Evolutionary conservation across 345 rosid genomes (phyloP), one percentile per base, ranked within the genome.

Genomic region (Microcos paniculata): DNA sequence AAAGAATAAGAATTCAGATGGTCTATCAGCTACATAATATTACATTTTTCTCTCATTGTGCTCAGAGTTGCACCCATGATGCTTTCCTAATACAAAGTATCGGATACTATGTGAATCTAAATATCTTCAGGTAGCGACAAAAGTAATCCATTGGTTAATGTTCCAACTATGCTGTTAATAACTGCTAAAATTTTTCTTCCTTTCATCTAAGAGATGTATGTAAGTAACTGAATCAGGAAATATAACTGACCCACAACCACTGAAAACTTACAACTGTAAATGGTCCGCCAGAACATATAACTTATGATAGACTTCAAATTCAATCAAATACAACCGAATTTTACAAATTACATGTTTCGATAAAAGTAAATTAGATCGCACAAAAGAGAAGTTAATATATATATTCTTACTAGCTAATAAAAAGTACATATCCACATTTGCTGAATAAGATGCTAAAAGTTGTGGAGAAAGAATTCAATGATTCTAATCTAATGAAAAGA

Each of bases 401-500:
- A n/a, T 11, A 31, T 38, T 55, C 19, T 43, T 57, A 18, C 23
- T 12, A 18, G 43, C 59, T 49, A 69, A 69, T 49, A 49, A 30
- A 24, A 21, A 16, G 13, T 43, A 70, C 12, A 28, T 76, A 67
- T 49, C 28, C n/a, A 33, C 55, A 72, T 40, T 15, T 3, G 46
- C 79, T 46, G 9, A 21, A 53, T 35, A 40, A 78, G 33, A 71
- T 72, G 72, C 53, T 46, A 23, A 45, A 64, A 76, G 16, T 51
- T 59, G 70, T 42, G 56, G 67, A 9, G 53, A 45, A 56, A 71
- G 23, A 12, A 8, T 70, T 30, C 28, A 70, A 11, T 45, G 61
- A 30, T n/a, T 31, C 30, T 21, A 52, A 70, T 51, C 30, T 31
- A 51, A 70, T 33, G 31, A 70, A 51, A 26, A 43, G 35, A 62